Evolutionary conservation across 805 yeast species (phyloP).

Genomic region (Pichia paraexigua): DNA sequence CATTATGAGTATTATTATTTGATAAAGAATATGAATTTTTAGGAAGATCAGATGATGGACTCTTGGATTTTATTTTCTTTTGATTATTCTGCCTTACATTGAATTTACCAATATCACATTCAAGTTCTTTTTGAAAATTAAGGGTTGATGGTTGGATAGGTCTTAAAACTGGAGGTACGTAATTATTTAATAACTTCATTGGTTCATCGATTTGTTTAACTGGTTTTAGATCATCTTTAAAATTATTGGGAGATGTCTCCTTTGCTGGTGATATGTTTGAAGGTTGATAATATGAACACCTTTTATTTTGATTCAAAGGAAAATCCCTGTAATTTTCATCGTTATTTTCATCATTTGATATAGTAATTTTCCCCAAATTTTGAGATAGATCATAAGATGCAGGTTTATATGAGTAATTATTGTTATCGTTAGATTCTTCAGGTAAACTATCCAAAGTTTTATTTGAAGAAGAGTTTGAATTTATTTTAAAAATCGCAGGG

Average conservation of each 20-base stretch:
- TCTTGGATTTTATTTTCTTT: neutral
- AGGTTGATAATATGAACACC: conserved; percentile 5
- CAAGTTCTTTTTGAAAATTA: neutral
- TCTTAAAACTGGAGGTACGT: conserved; percentile 46
- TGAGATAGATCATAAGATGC: conserved; percentile 40
- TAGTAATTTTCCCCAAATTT: conserved; percentile 29
- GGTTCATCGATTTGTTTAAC: conserved; percentile 38
- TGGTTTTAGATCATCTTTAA: neutral
- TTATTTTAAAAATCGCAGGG: conserved; percentile 5
- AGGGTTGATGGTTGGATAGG: conserved; percentile 21
- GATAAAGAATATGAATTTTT: neutral
- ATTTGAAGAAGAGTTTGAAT: conserved; percentile 10
- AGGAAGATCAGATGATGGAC: neutral
- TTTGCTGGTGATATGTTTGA: conserved; percentile 11
- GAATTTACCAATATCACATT: neutral
- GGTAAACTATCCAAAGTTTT: conserved; percentile 16
- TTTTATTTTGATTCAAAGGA: neutral
- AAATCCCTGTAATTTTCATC: neutral
- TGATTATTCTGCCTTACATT: neutral
- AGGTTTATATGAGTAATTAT: conserved; percentile 29
- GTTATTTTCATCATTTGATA: conserved; percentile 12
- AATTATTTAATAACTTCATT: conserved; percentile 35
- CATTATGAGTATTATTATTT: neutral
- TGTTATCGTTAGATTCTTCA: conserved; percentile 10
- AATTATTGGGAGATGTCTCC: neutral